Evolutionary conservation across 352 stramenopile genomes (phyloP), one percentile per base, ranked within the genome.

Genomic region (Phytopythium chamaehyphon): DNA sequence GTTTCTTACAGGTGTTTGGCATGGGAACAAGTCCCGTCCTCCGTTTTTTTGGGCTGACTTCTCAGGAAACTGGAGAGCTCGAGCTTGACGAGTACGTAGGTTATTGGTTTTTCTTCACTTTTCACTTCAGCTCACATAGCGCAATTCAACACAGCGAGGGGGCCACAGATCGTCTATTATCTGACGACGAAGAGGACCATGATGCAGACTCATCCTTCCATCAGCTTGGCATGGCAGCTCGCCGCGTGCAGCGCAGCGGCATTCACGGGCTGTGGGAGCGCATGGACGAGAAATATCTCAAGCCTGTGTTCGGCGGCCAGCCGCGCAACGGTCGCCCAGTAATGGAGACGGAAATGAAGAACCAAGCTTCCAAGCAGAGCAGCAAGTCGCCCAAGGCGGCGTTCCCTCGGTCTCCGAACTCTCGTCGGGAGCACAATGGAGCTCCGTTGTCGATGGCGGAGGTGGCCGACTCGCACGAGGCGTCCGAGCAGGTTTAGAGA

Each of bases 11-110:
- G 77, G 62, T 91, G 15, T 89, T 90, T 48, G 80, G 80, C 49
- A 85, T 89, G 72, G 73, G 75, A 8, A 90, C 80, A 43, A 83
- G 73, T 50, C 80, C 80, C 6, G 47, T 90, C 19, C 59, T 90
- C 51, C 73, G 69, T 12, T 69, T 77, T 49, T 86, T 79, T 22
- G 64, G 64, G 14, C 69, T 90, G 18, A 77, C 71, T 15, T 63
- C 72, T 14, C 64, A 40, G 21, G 62, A 67, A 21, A 60, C 79
- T 51, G 58, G 62, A 18, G 64, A 81, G 31, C 49, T 54, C 11
- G 56, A 71, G 16, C 60, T 71, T 36, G 71, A 86, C 22, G 69
- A 88, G 76, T 88, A 71, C 39, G 73, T 77, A 40, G 18, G 0
- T 35, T 33, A 6, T 8, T 23, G 15, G 12, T 38, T 11, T 18